Conservation (phyloP, 257 asterid species). For the Lycium ferocissimum region DNA sequence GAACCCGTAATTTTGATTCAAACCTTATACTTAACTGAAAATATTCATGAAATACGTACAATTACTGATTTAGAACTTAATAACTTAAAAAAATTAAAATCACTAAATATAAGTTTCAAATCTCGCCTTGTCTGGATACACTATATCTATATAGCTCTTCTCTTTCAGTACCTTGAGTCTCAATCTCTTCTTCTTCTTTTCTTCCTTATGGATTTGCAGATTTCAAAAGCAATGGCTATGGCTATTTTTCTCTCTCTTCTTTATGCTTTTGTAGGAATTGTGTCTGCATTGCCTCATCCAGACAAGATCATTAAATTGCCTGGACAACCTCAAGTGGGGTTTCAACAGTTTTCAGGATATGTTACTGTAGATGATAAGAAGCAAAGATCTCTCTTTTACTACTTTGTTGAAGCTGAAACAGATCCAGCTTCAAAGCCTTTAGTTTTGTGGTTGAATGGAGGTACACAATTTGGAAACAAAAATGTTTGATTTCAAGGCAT, state of each 20-base stretch:
- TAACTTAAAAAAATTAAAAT: too few relatives aligned
- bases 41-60: too few relatives aligned
- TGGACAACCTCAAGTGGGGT: constrained; percentile 69
- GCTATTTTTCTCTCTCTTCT: constrained; percentile 45
- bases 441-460: constrained; percentile 80
- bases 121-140: neutral
- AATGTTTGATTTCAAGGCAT: neutral
- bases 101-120: too few relatives aligned
- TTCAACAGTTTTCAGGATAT: constrained; percentile 72
- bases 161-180: constrained; percentile 27
- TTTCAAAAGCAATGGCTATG: constrained; percentile 36
- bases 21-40: too few relatives aligned
- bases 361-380: constrained; percentile 62
- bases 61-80: too few relatives aligned
- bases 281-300: constrained; percentile 49
- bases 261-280: constrained; percentile 36
- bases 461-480: constrained; percentile 35
- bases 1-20: too few relatives aligned
- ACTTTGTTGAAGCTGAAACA: constrained; percentile 67
- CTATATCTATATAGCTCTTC: constrained; percentile 22
- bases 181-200: neutral
- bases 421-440: constrained; percentile 61
- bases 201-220: constrained; percentile 28
- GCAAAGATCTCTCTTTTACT: constrained; percentile 63
- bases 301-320: constrained; percentile 62